Evolutionary conservation across 2,329 filamentous ascomycete species (phyloP), one percentile per base, ranked within the genome.

Genomic region (Beauveria medogensis): DNA sequence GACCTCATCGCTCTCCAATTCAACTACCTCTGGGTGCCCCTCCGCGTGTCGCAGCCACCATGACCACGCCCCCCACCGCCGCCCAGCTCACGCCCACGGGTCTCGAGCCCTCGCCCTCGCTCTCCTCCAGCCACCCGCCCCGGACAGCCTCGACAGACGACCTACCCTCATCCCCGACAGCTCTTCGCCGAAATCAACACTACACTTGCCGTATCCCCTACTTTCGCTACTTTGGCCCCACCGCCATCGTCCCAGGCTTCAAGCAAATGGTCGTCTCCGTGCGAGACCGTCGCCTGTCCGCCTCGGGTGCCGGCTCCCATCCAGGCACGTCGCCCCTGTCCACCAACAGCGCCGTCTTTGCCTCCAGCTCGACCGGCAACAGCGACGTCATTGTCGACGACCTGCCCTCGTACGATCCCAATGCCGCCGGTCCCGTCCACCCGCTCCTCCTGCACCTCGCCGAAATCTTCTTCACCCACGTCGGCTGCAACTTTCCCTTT

Each of bases 221-320:
- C 71, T 96, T 96, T 68, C 82, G 92, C 63, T 96, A 94, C 73
- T 94, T 96, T 70, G 92, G 91, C 0, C 90, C 91, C 0, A 96
- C 92, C 1, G 92, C 91, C 64, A 96, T 96, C 69, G 90, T 94
- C 57, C 91, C 91, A 1, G 91, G 91, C 24, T 95, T 92, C 76
- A 95, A 95, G 73, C 91, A 95, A 72, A 95, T 95, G 90, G 90
- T 95, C 28, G 87, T 89, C 62, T 87, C 88, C 59, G 84, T 92
- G 34, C 82, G 87, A 62, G 86, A 88, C 63, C 79, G 85, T 62
- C 81, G 85, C 26, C 80, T 81, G 26, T 86, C 85, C 57, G 81
- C 79, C 9, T 78, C 75, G 7, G 50, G n/a, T 28, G 43, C n/a
- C 43, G 80, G 79, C 55, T 87, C 84, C 20, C 81, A 83, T 52